Evolutionary conservation across 176 grass and related monocot species (phyloP).

Genomic region (Guadua angustifolia): DNA sequence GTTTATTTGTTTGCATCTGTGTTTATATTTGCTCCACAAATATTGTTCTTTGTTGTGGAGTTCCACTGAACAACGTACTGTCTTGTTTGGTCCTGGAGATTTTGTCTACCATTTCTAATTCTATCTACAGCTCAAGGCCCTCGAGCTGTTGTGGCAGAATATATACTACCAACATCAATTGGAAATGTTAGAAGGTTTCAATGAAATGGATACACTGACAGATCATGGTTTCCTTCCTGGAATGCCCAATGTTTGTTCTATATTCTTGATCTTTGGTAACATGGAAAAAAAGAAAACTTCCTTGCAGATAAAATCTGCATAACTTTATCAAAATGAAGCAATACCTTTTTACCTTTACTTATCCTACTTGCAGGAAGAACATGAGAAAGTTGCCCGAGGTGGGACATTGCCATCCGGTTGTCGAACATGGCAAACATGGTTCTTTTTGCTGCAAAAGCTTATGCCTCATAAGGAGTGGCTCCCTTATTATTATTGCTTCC

Average conservation of each 20-base stretch:
- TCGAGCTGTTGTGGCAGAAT: constrained; percentile 68
- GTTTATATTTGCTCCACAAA: neutral
- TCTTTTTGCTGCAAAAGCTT: constrained; percentile 77
- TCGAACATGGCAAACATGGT: constrained; percentile 83
- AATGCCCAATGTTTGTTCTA: constrained; percentile 61
- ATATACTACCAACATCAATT: constrained; percentile 76
- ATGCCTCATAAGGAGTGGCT: constrained; percentile 69
- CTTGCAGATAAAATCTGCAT: neutral
- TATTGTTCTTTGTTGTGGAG: neutral
- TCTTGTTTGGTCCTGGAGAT: no score
- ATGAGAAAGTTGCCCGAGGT: constrained; percentile 54
- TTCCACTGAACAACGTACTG: neutral
- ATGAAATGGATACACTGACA: constrained; percentile 82
- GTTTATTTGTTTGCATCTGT: neutral
- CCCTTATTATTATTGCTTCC: constrained; percentile 69
- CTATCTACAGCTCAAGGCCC: constrained; percentile 37
- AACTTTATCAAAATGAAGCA: neutral
- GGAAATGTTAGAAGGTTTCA: constrained; percentile 80
- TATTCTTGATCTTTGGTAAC: constrained; percentile 5
- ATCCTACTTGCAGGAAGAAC: constrained; percentile 61
- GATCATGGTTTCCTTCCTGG: constrained; percentile 74
- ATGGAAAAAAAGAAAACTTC: neutral
- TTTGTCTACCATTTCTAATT: neutral
- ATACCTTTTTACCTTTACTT: neutral
- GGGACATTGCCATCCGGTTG: constrained; percentile 60